A percentile compares a stretch with the other conserved stretches of the same genome.
These are phyloP conservation scores for Mycena rosella DNA, from an alignment of 768 basidiomycete genomes.

Conservation along the genomic window DNA sequence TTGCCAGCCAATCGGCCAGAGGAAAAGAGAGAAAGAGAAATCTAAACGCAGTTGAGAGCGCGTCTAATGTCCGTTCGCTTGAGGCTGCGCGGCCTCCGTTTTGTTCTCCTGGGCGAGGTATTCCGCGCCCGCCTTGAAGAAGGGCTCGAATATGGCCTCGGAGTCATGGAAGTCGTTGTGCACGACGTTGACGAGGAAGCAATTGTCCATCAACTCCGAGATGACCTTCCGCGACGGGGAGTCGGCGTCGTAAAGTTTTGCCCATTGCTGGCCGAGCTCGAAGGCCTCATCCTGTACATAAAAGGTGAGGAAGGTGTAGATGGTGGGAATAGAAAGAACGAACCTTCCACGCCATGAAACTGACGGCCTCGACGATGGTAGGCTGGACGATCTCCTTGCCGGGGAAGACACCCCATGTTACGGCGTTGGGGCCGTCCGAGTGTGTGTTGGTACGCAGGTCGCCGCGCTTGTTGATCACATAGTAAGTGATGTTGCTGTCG, in stretches of 20 bases:
- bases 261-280: conserved; percentile 94
- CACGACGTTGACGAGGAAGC: conserved; percentile 93
- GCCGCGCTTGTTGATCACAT: conserved; percentile 96
- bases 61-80: conserved; percentile 57
- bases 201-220: conserved; percentile 81
- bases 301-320: conserved; percentile 18
- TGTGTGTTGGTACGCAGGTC: conserved; percentile 96
- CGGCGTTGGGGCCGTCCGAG: conserved; percentile 97
- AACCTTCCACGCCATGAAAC: conserved; percentile 99
- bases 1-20: conserved; percentile 6
- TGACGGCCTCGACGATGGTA: conserved; percentile 96
- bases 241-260: conserved; percentile 82
- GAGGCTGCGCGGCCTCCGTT: conserved; percentile 49
- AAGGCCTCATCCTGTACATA: conserved; percentile 88
- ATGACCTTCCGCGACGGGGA: conserved; percentile 84
- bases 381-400: conserved; percentile 97
- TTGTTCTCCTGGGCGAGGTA: conserved; percentile 51
- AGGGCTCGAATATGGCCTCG: conserved; percentile 88
- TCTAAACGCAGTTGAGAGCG: conserved; percentile 27
- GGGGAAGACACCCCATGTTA: conserved; percentile 98
- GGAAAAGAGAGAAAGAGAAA: conserved; percentile 15
- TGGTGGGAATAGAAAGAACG: conserved; percentile 34
- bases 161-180: conserved; percentile 94
- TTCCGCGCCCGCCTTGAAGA: conserved; percentile 81
- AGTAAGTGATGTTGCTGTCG: conserved; percentile 93